Evolutionary conservation across 2,329 filamentous ascomycete genomes (phyloP).

Genomic region (Aspergillus intermedius): DNA sequence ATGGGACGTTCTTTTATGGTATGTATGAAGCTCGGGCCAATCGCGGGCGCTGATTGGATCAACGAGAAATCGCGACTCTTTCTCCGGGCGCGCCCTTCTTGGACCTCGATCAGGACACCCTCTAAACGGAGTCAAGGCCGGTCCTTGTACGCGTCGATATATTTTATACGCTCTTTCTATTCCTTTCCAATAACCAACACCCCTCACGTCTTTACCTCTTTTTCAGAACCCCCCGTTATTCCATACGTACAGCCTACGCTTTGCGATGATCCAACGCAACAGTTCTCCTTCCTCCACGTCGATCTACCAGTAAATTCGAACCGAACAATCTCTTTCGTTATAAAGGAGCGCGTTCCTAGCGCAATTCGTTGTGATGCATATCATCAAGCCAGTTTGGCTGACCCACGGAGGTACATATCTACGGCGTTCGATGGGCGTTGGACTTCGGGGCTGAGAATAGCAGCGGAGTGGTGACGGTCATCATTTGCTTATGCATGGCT

Average conservation of each 20-base stretch:
- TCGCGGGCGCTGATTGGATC: background rate
- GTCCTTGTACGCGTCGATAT: background rate
- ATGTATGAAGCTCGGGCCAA: slow-evolving; percentile 29
- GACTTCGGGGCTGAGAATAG: background rate
- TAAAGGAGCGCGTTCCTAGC: background rate
- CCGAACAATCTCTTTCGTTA: slow-evolving; percentile 2
- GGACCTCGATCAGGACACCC: background rate
- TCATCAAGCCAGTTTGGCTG: slow-evolving; percentile 94
- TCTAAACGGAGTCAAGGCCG: background rate
- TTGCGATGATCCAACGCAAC: slow-evolving; percentile 25
- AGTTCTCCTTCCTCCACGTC: slow-evolving; percentile 14
- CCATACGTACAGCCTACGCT: slow-evolving; percentile 6
- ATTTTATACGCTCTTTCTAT: background rate
- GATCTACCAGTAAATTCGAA: slow-evolving; percentile 12
- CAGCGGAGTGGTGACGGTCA: background rate
- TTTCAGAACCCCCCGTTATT: background rate
- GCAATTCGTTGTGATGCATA: slow-evolving; percentile 54
- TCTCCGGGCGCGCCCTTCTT: slow-evolving; percentile 15
- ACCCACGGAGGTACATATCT: slow-evolving; percentile 68
- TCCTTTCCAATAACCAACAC: background rate
- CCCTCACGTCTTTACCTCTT: background rate
- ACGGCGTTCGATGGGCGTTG: slow-evolving; percentile 1
- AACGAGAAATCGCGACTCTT: slow-evolving; percentile 35
- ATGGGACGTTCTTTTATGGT: too few species aligned
- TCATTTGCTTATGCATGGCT: slow-evolving; percentile 12